Evolutionary conservation across 106 monocot genomes (phyloP).

Genomic region (Chionographis japonica): DNA sequence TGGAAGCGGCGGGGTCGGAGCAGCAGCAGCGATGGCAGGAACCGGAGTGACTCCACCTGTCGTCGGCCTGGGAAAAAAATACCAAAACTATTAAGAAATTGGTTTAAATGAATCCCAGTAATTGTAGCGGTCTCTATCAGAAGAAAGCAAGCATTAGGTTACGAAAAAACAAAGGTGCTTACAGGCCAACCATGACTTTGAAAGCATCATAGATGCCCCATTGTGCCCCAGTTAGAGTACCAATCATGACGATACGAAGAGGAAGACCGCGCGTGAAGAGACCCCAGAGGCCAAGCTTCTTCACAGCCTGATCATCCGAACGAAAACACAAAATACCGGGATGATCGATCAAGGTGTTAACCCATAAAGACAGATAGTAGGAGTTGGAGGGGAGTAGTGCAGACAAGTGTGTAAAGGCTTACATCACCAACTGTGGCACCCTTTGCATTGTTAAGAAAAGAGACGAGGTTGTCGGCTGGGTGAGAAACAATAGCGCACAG

Average conservation of each 20-base stretch:
- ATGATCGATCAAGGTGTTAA: neutral
- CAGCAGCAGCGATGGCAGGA: neutral
- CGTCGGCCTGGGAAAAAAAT: constrained; percentile 1
- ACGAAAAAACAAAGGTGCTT: neutral
- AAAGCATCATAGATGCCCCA: constrained; percentile 40
- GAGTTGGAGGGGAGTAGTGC: neutral
- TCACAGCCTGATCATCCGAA: constrained; percentile 19
- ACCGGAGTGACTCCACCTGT: constrained; percentile 5
- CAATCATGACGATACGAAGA: constrained; percentile 35
- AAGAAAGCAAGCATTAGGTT: neutral
- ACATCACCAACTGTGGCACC: constrained; percentile 67
- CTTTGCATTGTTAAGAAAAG: constrained; percentile 61
- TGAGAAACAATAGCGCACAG: constrained; percentile 63
- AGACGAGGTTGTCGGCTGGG: constrained; percentile 69
- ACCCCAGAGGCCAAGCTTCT: constrained; percentile 30
- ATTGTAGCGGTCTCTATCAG: too few relatives aligned
- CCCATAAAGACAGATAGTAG: neutral
- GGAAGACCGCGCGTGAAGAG: constrained; percentile 31
- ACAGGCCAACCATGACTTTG: constrained; percentile 39
- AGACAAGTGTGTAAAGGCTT: constrained; percentile 6
- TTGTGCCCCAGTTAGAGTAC: constrained; percentile 30
- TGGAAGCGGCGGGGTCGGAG: neutral
- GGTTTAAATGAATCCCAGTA: too few relatives aligned
- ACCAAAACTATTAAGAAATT: too few relatives aligned
- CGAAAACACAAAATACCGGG: neutral